Base-by-base conservation (phyloP, 1,139 yeast genomes). In the Hyphopichia fennica region DNA sequence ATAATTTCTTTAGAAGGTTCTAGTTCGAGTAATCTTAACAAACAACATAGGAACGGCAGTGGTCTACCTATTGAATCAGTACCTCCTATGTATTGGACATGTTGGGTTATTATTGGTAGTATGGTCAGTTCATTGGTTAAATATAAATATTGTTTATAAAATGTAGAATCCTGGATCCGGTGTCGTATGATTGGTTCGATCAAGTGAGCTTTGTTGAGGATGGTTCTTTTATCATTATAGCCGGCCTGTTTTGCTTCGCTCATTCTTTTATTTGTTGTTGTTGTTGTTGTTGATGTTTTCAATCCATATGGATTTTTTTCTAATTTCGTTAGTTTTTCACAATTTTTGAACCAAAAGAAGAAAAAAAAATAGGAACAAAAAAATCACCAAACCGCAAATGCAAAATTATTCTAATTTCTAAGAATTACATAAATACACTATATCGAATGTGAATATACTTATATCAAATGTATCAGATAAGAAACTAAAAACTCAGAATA, bases 111-210 rank as follows among this genome's bases (percentile, higher is more conserved):
- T 2, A 65, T 49, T 3, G 67, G 63, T 18, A 72, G 67, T 56
- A 74, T 73, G 41, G 69, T 79, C 45, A 62, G 79, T 56, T 65
- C 83, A 46, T 82, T 81, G 42, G 87, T 69, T 15, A 79, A 74
- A 49, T 75, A 79, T 42, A 87, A 78, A 45, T 77, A 67, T 50
- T 79, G 81, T 47, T 84, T 83, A 77, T 86, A 86, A 58, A 84
- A 87, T 6, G 82, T 54, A 1, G 87, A 79, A 50, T 84, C 91
- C 40, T 77, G 76, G 9, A 86, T 81, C 31, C 87, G 65, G 50
- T 85, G 89, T 41, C 90, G 67, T 23, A 82, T 65, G 45, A 87
- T 85, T 44, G 85, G 82, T 54, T 85, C 93, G 5, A 86, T 65
- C 34, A 83, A 61, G 42, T 72, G 58, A 0, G 82, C 78, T 33